Conservation (phyloP, 169 alveolate genomes). For the Pseudocohnilembus persalinus region DNA sequence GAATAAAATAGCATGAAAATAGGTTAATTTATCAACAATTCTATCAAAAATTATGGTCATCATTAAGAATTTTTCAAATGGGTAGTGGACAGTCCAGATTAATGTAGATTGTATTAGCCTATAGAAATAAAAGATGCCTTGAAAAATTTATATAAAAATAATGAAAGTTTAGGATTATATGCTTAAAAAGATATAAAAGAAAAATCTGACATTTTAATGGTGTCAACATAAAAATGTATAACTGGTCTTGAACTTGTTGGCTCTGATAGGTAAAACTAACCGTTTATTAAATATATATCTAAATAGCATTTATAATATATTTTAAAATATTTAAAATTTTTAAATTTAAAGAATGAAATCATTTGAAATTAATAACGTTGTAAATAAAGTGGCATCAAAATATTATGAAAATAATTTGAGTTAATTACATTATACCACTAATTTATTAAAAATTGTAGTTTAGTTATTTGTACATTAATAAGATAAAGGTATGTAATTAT, state of each 20-base stretch:
- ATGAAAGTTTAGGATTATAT: conserved; percentile 7
- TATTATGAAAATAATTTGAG: conserved; percentile 16
- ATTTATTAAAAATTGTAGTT: conserved; percentile 10
- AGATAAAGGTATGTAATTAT: background rate
- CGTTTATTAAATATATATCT: too few species aligned
- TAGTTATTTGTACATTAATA: conserved; percentile 7
- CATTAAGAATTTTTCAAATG: background rate
- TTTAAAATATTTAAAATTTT: too few species aligned
- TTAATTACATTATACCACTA: conserved; percentile 13
- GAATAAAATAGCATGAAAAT: background rate
- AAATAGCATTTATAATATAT: too few species aligned
- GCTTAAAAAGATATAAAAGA: background rate
- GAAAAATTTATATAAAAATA: too few species aligned
- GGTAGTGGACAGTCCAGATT: background rate
- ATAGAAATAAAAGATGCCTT: background rate
- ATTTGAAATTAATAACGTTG: conserved; percentile 14
- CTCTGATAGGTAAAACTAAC: background rate
- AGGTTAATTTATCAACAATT: too few species aligned
- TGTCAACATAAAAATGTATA: conserved; percentile 19
- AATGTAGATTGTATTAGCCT: background rate
- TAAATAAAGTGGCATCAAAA: conserved; percentile 21
- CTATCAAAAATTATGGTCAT: background rate
- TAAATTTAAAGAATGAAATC: background rate
- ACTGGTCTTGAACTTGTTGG: conserved; percentile 20
- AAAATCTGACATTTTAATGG: conserved; percentile 5